phyloP scores from a whole-genome alignment of 148 eudicot species.

The Diospyros lotus region DNA sequence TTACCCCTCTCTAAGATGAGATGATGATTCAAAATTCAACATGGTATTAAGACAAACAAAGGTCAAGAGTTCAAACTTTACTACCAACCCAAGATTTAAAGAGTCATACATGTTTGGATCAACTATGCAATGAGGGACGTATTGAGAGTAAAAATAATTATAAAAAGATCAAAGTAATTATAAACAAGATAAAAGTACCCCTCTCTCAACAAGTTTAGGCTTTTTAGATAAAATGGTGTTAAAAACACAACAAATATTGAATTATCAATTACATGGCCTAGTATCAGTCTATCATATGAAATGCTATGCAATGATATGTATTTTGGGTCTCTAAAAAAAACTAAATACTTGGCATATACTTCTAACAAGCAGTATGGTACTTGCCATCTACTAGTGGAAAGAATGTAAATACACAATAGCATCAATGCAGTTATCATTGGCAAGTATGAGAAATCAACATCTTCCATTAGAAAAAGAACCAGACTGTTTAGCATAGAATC shows the following conservation, averaged over 20 bases:
- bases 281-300: neutral
- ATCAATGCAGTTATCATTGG: neutral
- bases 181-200: too few relatives aligned
- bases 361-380: neutral
- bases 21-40: too few relatives aligned
- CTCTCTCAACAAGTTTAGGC: too few relatives aligned
- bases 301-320: neutral
- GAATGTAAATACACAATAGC: neutral
- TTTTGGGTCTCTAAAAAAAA: neutral
- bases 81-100: too few relatives aligned
- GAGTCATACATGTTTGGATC: too few relatives aligned
- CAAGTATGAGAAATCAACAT: neutral
- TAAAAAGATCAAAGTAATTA: too few relatives aligned
- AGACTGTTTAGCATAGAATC: slow-evolving; percentile 2
- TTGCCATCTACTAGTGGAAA: neutral
- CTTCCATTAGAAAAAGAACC: neutral
- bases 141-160: too few relatives aligned
- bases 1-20: too few relatives aligned
- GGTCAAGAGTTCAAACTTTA: too few relatives aligned
- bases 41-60: too few relatives aligned
- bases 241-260: neutral
- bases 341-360: neutral
- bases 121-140: too few relatives aligned
- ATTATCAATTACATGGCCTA: neutral
- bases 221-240: too few relatives aligned